Conservation (phyloP, 306 rosid species). For the Citrullus colocynthis region DNA sequence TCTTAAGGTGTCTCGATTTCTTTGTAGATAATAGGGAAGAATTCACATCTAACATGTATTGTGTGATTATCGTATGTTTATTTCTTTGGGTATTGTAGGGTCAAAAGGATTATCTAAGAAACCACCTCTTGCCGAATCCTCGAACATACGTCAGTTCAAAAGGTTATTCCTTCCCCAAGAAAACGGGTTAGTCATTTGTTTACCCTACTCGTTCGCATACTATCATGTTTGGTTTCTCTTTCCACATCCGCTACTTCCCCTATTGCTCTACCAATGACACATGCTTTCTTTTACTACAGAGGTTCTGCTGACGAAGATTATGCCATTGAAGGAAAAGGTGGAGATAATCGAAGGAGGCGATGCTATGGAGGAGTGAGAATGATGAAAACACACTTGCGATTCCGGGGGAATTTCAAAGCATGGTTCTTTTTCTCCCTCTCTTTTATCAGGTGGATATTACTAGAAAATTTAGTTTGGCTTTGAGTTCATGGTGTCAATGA, state of each 20-base stretch:
- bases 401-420: background rate
- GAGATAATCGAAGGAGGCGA: constrained; percentile 60
- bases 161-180: constrained; percentile 57
- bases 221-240: background rate
- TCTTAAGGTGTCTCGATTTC: background rate
- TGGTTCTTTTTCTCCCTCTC: background rate
- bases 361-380: constrained; percentile 78
- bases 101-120: constrained; percentile 70
- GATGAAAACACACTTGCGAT: background rate
- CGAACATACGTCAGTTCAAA: constrained; percentile 61
- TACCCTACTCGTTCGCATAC: background rate
- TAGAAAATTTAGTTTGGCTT: constrained; percentile 3
- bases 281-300: constrained; percentile 37
- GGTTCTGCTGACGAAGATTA: constrained; percentile 72
- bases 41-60: background rate
- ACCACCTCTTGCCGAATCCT: constrained; percentile 77
- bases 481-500: background rate
- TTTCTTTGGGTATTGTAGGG: constrained; percentile 36
- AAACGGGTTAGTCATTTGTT: constrained; percentile 46
- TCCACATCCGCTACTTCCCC: background rate
- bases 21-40: constrained; percentile 1
- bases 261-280: background rate
- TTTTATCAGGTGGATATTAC: background rate
- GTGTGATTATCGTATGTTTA: constrained; percentile 6
- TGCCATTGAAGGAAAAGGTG: constrained; percentile 53